Conservation (phyloP, 345 rosid species). For the Corchorus olitorius region DNA sequence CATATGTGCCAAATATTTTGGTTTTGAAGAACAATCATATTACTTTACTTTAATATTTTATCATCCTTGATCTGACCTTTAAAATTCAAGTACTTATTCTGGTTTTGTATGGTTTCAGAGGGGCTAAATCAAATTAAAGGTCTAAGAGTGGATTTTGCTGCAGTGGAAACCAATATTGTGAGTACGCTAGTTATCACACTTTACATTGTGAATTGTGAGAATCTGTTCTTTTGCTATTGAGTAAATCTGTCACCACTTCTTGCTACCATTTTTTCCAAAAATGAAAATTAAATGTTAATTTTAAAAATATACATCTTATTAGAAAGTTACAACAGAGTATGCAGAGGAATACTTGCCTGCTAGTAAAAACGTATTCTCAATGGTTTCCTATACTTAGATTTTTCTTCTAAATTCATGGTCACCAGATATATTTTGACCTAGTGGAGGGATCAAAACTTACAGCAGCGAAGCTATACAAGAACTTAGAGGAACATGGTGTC, state of each 20-base stretch:
- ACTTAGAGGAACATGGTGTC: constrained; percentile 70
- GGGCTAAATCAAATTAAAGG: constrained; percentile 75
- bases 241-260: background rate
- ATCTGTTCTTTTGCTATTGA: background rate
- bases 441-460: constrained; percentile 50
- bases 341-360: background rate
- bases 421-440: constrained; percentile 66
- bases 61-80: background rate
- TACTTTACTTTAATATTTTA: constrained; percentile 10
- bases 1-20: background rate
- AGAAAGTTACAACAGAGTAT: background rate
- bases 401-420: constrained; percentile 1
- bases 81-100: constrained; percentile 10
- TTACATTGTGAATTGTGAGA: background rate
- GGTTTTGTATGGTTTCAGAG: constrained; percentile 41
- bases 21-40: background rate
- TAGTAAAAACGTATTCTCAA: background rate
- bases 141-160: constrained; percentile 57
- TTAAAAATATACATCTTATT: too few relatives aligned
- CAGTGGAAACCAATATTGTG: constrained; percentile 91
- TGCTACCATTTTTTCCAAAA: background rate
- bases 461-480: constrained; percentile 56
- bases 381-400: background rate
- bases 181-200: constrained; percentile 34
- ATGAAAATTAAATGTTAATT: background rate